These are phyloP conservation scores for Flaveria bidentis DNA, from an alignment of 129 eudicot species.

Conservation along the genomic window DNA sequence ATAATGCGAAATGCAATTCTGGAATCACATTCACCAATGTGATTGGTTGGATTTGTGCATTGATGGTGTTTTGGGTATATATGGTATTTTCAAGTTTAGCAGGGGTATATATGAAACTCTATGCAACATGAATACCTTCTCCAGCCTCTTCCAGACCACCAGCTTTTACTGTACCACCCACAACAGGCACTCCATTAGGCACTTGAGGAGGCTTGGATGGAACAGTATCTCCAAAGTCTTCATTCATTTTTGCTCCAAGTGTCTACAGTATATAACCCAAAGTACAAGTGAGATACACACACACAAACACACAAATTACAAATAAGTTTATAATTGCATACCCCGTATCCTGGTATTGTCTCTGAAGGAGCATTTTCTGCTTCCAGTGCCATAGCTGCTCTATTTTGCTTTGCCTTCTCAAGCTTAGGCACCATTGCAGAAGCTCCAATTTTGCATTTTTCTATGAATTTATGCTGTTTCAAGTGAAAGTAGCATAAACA, in stretches of 20 bases:
- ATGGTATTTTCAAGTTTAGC: neutral
- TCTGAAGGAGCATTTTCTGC: conserved; percentile 59
- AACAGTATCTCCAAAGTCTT: conserved; percentile 76
- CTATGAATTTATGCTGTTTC: conserved; percentile 89
- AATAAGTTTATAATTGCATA: conserved; percentile 28
- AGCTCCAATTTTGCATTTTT: conserved; percentile 89
- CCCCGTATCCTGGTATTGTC: conserved; percentile 62
- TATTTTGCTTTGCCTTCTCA: conserved; percentile 78
- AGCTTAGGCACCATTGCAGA: conserved; percentile 80
- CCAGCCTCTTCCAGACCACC: conserved; percentile 43
- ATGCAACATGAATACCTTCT: conserved; percentile 57
- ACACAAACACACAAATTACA: neutral
- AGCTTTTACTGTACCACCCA: conserved; percentile 34
- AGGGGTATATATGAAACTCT: neutral
- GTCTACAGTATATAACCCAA: conserved; percentile 35
- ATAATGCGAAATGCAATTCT: neutral
- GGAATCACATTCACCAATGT: conserved; percentile 3
- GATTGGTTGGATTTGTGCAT: neutral
- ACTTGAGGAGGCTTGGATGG: conserved; percentile 69
- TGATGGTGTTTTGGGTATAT: neutral
- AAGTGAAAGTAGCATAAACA: conserved; percentile 14
- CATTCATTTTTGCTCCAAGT: conserved; percentile 47
- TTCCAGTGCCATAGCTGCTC: conserved; percentile 74
- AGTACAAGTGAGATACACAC: neutral
- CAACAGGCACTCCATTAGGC: conserved; percentile 32